Percentiles rank a stretch among this genome's conserved stretches.
Conservation (phyloP, 345 rosid genomes). For the Xanthoceras sorbifolium region DNA sequence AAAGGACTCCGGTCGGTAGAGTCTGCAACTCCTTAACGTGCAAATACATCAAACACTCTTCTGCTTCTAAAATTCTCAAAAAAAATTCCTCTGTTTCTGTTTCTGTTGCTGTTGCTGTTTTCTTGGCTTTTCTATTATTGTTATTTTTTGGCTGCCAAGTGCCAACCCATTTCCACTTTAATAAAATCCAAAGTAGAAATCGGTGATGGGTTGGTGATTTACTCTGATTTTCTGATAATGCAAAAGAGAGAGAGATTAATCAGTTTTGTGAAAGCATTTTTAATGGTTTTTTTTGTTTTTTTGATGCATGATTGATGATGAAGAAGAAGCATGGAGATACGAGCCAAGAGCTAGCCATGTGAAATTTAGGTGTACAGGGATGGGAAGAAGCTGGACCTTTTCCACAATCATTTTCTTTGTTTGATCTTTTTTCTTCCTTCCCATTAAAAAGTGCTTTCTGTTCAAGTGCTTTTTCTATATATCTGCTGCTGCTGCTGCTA, state of each 20-base stretch:
- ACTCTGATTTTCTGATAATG: too few species aligned
- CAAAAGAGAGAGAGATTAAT: too few species aligned
- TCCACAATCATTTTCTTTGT: slow-evolving; percentile 24
- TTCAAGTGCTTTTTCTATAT: too few species aligned
- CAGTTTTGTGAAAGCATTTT: slow-evolving; percentile 14
- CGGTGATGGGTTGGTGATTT: slow-evolving; percentile 14
- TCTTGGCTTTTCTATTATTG: not conserved
- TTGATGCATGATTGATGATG: slow-evolving; percentile 21
- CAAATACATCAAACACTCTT: not conserved
- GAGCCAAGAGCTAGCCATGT: slow-evolving; percentile 36
- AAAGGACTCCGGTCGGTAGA: slow-evolving; percentile 8
- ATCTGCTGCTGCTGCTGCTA: too few species aligned
- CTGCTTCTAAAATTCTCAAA: not conserved
- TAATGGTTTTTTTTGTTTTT: not conserved
- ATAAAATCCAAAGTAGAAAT: not conserved
- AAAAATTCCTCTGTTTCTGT: not conserved
- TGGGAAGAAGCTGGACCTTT: slow-evolving; percentile 32
- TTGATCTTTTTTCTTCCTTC: not conserved
- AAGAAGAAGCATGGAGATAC: slow-evolving; percentile 10
- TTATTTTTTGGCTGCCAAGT: too few species aligned
- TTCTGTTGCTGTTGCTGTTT: not conserved
- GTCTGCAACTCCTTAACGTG: slow-evolving; percentile 31
- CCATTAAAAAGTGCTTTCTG: slow-evolving; percentile 22
- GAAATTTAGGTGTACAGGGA: slow-evolving; percentile 29
- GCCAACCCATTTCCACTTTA: slow-evolving; percentile 34